phyloP scores from a whole-genome alignment of 345 rosid genomes.

The Trapa incisa region DNA sequence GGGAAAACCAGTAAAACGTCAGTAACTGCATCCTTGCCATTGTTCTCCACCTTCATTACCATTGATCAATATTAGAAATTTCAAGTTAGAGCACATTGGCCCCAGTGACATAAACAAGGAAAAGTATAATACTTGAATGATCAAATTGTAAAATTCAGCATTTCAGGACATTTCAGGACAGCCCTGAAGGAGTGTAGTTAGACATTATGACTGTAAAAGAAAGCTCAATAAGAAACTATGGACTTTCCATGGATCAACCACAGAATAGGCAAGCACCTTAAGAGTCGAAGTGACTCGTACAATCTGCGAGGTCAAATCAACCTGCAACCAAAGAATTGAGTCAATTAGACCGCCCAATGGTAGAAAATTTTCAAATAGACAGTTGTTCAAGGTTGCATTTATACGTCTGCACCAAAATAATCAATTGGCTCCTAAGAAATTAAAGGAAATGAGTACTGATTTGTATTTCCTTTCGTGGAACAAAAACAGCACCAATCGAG shows the following conservation, averaged over 20 bases:
- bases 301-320: conserved; percentile 78
- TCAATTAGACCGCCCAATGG: not conserved
- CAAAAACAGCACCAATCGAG: no score
- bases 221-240: not conserved
- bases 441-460: not conserved
- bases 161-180: not conserved
- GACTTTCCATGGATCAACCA: not conserved
- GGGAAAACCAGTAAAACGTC: conserved; percentile 65
- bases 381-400: not conserved
- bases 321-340: conserved; percentile 28
- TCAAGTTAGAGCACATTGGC: not conserved
- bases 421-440: not conserved
- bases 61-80: not conserved
- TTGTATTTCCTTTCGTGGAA: no score
- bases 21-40: conserved; percentile 48
- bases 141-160: no score
- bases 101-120: not conserved
- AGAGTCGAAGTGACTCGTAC: conserved; percentile 55
- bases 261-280: conserved; percentile 34
- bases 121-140: not conserved
- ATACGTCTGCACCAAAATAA: not conserved
- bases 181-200: not conserved
- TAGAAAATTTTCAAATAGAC: not conserved
- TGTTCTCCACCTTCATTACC: conserved; percentile 49
- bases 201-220: not conserved